A percentile compares a stretch with the other conserved stretches of the same genome.
Evolutionary conservation across 2,329 filamentous ascomycete species (phyloP).

Genomic region (Cylindrodendrum hubeiense): DNA sequence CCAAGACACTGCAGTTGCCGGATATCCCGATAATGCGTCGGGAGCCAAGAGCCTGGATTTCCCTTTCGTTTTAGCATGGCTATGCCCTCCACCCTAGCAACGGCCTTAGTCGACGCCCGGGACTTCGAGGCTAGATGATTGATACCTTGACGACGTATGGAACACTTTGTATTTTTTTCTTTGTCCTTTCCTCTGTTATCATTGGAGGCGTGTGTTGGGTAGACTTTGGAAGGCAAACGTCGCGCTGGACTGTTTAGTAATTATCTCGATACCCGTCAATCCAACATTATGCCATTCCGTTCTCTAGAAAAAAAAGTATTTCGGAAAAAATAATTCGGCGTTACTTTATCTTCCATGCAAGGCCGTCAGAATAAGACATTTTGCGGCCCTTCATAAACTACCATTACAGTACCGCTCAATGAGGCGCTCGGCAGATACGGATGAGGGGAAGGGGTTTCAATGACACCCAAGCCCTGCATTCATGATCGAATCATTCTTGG

Average conservation of each 20-base stretch:
- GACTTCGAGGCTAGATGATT: slow-evolving; percentile 28
- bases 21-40: slow-evolving; percentile 18
- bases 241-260: slow-evolving; percentile 44
- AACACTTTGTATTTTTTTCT: slow-evolving; percentile 16
- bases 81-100: background rate
- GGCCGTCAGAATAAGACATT: background rate
- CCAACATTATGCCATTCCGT: slow-evolving; percentile 33
- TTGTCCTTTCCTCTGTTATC: slow-evolving; percentile 35
- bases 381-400: background rate
- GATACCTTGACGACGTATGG: slow-evolving; percentile 38
- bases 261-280: slow-evolving; percentile 48
- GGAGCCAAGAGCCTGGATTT: slow-evolving; percentile 9
- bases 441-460: background rate
- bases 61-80: slow-evolving; percentile 6
- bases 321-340: too few relatives aligned
- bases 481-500: slow-evolving; percentile 11
- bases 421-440: slow-evolving; percentile 10
- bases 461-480: slow-evolving; percentile 2
- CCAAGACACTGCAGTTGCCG: slow-evolving; percentile 23
- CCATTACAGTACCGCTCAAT: background rate
- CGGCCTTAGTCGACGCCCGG: background rate
- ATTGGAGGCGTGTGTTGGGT: slow-evolving; percentile 40
- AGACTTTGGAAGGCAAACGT: slow-evolving; percentile 41
- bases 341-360: too few relatives aligned
- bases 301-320: background rate